Evolutionary conservation across 2,329 filamentous ascomycete genomes (phyloP).

Genomic region (Apiospora arundinis): DNA sequence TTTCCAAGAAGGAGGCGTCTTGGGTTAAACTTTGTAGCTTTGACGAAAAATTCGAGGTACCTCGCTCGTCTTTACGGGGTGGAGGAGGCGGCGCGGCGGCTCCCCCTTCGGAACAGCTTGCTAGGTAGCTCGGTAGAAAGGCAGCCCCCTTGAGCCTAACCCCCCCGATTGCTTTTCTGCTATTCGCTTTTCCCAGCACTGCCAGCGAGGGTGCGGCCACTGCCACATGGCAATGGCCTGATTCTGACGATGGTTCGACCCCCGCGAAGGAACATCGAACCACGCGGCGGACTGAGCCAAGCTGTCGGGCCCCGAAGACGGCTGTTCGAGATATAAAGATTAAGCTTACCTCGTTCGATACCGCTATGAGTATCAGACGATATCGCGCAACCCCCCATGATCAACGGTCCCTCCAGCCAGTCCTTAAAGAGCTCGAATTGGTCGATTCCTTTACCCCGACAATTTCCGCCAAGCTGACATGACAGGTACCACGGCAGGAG

Average conservation of each 20-base stretch:
- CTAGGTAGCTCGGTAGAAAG: not conserved
- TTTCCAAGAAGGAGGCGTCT: not conserved
- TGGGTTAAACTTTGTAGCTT: not conserved
- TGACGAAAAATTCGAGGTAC: not conserved
- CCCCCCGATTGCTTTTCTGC: not conserved
- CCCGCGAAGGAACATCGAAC: constrained; percentile 12
- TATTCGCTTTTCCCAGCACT: not conserved
- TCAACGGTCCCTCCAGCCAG: not conserved
- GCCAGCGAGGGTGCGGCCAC: not conserved
- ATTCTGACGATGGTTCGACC: constrained; percentile 23
- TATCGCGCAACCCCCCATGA: constrained; percentile 2
- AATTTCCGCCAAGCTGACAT: constrained; percentile 17
- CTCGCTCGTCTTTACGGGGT: not conserved
- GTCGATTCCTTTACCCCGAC: not conserved
- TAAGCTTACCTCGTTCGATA: constrained; percentile 20
- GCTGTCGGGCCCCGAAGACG: constrained; percentile 17
- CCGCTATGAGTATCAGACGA: constrained; percentile 13
- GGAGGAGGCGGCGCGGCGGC: not conserved
- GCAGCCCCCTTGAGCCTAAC: not conserved
- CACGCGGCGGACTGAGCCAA: constrained; percentile 13
- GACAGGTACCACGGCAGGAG: not conserved
- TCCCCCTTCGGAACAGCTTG: not conserved
- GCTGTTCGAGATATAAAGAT: constrained; percentile 19
- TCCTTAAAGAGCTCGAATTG: not conserved
- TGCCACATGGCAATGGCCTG: constrained; percentile 26